Evolutionary conservation across 768 basidiomycete species (phyloP).

Genomic region (Calvatia gigantea): DNA sequence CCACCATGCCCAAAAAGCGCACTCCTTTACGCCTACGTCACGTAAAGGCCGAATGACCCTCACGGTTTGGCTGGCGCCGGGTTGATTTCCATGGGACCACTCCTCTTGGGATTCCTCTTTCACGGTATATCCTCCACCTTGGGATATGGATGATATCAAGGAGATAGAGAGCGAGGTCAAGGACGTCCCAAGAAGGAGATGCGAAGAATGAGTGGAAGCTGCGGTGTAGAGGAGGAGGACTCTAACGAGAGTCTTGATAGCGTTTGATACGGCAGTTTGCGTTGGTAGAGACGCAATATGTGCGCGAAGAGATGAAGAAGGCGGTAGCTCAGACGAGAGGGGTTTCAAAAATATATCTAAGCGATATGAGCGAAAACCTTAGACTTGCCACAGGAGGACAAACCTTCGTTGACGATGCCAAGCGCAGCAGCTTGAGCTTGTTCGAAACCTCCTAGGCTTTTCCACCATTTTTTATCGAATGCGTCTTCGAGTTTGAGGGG

Average conservation of each 20-base stretch:
- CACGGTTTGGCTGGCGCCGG: constrained; percentile 26
- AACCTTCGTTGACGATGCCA: constrained; percentile 54
- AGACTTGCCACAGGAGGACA: constrained; percentile 7
- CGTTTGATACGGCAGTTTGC: constrained; percentile 59
- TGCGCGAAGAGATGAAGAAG: constrained; percentile 31
- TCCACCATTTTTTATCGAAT: constrained; percentile 71
- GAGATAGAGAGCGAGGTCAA: constrained; percentile 76
- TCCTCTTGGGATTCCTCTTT: constrained; percentile 69
- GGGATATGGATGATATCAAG: constrained; percentile 69
- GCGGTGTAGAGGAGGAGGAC: constrained; percentile 72
- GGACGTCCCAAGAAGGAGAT: constrained; percentile 75
- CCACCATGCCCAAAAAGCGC: constrained; percentile 79
- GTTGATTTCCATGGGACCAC: constrained; percentile 37
- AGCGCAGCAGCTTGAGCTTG: constrained; percentile 25
- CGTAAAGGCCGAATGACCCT: constrained; percentile 64
- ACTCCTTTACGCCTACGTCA: constrained; percentile 78
- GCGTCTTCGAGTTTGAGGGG: constrained; percentile 70
- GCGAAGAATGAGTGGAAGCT: constrained; percentile 54
- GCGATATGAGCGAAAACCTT: not conserved
- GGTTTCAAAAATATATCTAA: constrained; percentile 29
- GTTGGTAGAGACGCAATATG: constrained; percentile 72
- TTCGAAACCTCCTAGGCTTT: constrained; percentile 33
- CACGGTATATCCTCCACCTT: constrained; percentile 73
- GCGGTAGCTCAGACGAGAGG: constrained; percentile 22
- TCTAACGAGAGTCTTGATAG: constrained; percentile 58